Conservation (phyloP, 78 protist genomes). For the Dictyostelium firmibasis region DNA sequence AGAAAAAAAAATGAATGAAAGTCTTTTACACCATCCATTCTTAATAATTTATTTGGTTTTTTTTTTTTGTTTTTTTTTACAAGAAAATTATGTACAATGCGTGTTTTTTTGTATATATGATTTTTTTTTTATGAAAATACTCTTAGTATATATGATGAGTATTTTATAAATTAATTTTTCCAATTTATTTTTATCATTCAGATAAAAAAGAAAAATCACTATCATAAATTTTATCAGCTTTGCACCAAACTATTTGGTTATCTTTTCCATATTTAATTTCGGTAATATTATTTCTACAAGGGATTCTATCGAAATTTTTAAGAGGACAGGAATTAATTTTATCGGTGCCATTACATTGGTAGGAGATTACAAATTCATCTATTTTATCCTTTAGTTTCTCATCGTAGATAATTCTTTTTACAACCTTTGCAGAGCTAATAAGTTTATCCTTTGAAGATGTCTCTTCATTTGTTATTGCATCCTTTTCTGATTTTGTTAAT, state of each 20-base stretch:
- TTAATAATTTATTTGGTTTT: not conserved
- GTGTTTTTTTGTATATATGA: no score
- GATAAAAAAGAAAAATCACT: not conserved
- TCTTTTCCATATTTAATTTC: not conserved
- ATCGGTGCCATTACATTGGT: not conserved
- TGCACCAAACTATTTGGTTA: not conserved
- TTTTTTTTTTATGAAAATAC: not conserved
- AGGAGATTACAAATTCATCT: not conserved
- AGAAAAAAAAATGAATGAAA: not conserved
- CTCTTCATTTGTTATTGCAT: not conserved
- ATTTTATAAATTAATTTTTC: no score
- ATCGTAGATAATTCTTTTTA: not conserved
- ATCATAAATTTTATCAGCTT: not conserved
- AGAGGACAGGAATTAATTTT: not conserved
- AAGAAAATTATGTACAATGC: no score
- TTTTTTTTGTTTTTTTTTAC: not conserved
- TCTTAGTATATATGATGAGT: not conserved
- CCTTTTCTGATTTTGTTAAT: not conserved
- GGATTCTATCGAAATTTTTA: not conserved
- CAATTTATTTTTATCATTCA: not conserved
- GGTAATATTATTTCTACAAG: not conserved
- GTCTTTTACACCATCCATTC: not conserved
- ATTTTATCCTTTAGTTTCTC: not conserved
- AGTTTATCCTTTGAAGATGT: not conserved
- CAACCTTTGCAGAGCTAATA: not conserved